A percentile compares a stretch with the other conserved stretches of the same genome.
These are phyloP conservation scores for Neurospora sp. DNA, from an alignment of 2,329 filamentous ascomycete genomes.

Conservation along the genomic window DNA sequence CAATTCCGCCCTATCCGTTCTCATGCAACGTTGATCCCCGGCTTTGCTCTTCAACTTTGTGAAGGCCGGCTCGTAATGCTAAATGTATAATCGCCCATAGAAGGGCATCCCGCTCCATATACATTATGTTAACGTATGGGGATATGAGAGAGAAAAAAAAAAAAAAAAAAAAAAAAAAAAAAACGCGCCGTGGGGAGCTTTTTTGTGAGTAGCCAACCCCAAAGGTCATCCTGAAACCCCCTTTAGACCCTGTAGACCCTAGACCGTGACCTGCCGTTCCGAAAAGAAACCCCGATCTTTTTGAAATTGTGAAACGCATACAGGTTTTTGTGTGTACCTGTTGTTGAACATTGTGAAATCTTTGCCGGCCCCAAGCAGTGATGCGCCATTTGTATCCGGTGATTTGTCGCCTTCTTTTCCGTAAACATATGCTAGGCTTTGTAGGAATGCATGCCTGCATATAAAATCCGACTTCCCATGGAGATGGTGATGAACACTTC, in stretches of 20 bases:
- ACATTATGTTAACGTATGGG: constrained; percentile 7
- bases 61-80: not conserved
- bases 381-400: not conserved
- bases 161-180: constrained; percentile 1
- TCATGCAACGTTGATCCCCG: not conserved
- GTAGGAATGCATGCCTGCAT: not conserved
- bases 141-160: constrained; percentile 2
- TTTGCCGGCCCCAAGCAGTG: not conserved
- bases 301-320: not conserved
- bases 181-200: constrained; percentile 4
- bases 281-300: not conserved
- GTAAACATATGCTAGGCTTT: not conserved
- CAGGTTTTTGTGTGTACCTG: not conserved
- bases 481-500: not conserved
- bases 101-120: constrained; percentile 3
- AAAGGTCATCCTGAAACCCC: not conserved
- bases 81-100: not conserved
- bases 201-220: not conserved
- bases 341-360: not conserved
- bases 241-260: not conserved
- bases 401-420: not conserved
- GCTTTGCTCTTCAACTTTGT: not conserved
- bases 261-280: not conserved
- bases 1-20: not conserved
- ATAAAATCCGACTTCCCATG: not conserved